Base-by-base conservation (phyloP, 1,139 yeast genomes). In the Lodderomyces margitis region DNA sequence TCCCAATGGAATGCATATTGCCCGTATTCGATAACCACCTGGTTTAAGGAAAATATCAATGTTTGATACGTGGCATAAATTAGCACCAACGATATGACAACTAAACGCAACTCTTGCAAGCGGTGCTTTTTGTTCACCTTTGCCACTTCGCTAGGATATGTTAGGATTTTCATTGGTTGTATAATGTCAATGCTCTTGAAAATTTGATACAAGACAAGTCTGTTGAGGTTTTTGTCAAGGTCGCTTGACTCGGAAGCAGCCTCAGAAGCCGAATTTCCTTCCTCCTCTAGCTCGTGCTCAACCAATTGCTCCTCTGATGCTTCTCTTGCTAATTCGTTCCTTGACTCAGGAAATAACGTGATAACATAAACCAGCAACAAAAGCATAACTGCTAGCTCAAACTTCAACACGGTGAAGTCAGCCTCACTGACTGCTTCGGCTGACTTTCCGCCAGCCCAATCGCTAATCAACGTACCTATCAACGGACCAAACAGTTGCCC, bases 401-500 rank as follows among this genome's bases (percentile, higher is more conserved):
- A 51, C 33, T 56, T 56, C 32, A 68, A 51, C 2, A 73, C 66
- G n/a, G 57, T 49, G 38, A 56, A 63, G 32, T 28, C 32, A 28
- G 19, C 32, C 40, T 68, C 72, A 23, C 43, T 47, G 14, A 17
- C 27, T 15, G 10, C 23, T 3, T 3, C 24, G 3, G 8, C n/a
- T 15, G 20, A 12, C 12, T 27, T 19, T 17, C 28, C 28, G 7
- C n/a, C 24, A 11, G 25, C 21, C 20, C 21, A 20, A 3, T 19
- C 14, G 10, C 24, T 15, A 47, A 47, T 40, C 16, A 68, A 45
- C 38, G 80, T 77, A 0, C 85, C 83, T 2, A 71, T 39, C 21
- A 80, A 44, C 0, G 94, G 92, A 1, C 91, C 92, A 14, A 75
- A 11, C 0, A 84, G 81, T 46, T 80, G 54, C 0, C 89, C 91